Evolutionary conservation across 2,329 filamentous ascomycete species (phyloP).

Genomic region (Dothidotthia symphoricarpi): DNA sequence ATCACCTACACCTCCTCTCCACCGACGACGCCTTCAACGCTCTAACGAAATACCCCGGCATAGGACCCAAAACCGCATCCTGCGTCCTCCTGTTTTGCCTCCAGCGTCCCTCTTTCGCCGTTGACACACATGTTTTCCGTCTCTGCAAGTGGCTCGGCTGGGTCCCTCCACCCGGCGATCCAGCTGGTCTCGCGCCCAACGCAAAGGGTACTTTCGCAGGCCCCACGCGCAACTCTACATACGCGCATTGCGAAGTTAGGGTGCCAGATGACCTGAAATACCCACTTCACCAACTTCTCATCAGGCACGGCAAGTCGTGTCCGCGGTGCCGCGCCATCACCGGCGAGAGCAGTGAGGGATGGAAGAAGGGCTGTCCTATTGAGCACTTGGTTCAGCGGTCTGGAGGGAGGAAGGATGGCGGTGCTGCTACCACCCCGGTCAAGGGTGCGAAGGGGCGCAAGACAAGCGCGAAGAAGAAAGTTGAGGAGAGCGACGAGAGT

Average conservation of each 20-base stretch:
- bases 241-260: slow-evolving; percentile 59
- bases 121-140: slow-evolving; percentile 66
- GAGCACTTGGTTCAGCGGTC: slow-evolving; percentile 60
- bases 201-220: slow-evolving; percentile 45
- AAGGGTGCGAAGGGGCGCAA: slow-evolving; percentile 20
- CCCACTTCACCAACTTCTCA: slow-evolving; percentile 60
- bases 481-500: slow-evolving; percentile 24
- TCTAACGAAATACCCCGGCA: slow-evolving; percentile 60
- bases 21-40: slow-evolving; percentile 58
- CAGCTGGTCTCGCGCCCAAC: slow-evolving; percentile 30
- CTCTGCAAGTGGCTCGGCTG: slow-evolving; percentile 62
- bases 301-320: slow-evolving; percentile 62
- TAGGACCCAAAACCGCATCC: slow-evolving; percentile 65
- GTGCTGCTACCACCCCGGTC: slow-evolving; percentile 4
- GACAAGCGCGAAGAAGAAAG: slow-evolving; percentile 1
- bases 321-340: slow-evolving; percentile 62
- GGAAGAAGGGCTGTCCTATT: slow-evolving; percentile 64
- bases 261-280: slow-evolving; percentile 65
- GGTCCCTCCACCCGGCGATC: slow-evolving; percentile 51
- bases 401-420: slow-evolving; percentile 52
- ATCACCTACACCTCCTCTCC: slow-evolving; percentile 58
- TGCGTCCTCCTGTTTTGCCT: slow-evolving; percentile 66
- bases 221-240: slow-evolving; percentile 53
- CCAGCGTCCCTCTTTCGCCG: slow-evolving; percentile 62
- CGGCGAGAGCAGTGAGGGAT: slow-evolving; percentile 58